phyloP scores from a whole-genome alignment of 202 grass and related monocot species.

The Bolboschoenoplectus hybrid region DNA sequence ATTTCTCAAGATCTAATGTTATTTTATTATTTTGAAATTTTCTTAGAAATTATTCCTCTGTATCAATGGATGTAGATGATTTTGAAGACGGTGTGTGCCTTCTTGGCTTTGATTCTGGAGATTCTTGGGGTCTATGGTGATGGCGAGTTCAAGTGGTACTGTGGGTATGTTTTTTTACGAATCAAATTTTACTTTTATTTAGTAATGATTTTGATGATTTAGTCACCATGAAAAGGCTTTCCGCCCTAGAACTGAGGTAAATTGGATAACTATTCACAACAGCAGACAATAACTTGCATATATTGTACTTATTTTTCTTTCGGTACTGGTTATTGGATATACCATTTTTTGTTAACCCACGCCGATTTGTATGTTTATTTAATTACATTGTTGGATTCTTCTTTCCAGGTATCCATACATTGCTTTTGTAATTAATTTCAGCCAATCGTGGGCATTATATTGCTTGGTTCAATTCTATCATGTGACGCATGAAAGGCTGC shows the following conservation, averaged over 20 bases:
- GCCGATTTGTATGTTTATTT: neutral
- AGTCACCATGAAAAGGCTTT: neutral
- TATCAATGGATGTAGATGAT: conserved; percentile 64
- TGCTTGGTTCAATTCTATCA: conserved; percentile 93
- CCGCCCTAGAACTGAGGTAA: neutral
- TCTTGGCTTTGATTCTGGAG: conserved; percentile 78
- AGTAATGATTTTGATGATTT: neutral
- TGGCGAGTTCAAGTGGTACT: conserved; percentile 90
- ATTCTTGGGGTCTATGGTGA: conserved; percentile 79
- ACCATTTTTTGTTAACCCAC: neutral
- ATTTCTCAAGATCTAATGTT: neutral
- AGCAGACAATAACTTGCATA: neutral
- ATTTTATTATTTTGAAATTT: conserved; percentile 25
- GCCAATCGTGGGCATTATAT: conserved; percentile 90
- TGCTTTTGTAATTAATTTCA: conserved; percentile 84
- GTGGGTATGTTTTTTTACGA: conserved; percentile 55
- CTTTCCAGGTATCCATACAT: conserved; percentile 79
- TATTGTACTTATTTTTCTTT: neutral
- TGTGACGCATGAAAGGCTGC: conserved; percentile 66
- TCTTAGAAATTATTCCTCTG: neutral
- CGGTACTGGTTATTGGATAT: neutral
- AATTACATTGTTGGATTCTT: conserved; percentile 22
- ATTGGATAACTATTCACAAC: too few relatives aligned
- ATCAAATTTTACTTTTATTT: neutral
- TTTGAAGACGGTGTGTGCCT: conserved; percentile 81